Evolutionary conservation across 305 asterid genomes (phyloP), one percentile per base, ranked within the genome.

Genomic region (Stenogyne calaminthoides): DNA sequence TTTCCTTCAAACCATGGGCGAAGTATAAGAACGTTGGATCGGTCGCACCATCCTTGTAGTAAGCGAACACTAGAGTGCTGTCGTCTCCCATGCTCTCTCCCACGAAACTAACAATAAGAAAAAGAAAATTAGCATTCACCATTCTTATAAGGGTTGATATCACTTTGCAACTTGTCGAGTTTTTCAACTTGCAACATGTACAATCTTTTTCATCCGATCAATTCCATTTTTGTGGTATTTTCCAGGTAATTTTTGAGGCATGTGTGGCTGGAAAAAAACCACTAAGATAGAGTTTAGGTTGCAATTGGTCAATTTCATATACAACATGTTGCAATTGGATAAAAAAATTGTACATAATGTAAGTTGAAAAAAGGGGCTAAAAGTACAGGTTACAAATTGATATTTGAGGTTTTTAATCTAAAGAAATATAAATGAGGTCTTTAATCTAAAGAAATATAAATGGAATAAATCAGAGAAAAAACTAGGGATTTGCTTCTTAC

Each of bases 71-170:
- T 70, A 90, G n/a, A 8, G 83, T 49, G 62, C 83, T 29, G 16
- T 90, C 92, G 5, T 88, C 93, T 2, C 60, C 76, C 98, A 92
- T 90, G 89, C 98, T 84, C 84, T 88, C 94, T 15, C 96, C 98
- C 58, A 88, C 94, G 14, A 92, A 92, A 68, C 93, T 88, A 72
- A 77, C 32, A 55, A 55, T 3, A 55, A 75, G 2, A 62, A 29
- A 4, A 0, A 19, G 0, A 11, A 12, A 56, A 3, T 49, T 49
- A 49, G 56, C 37, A 15, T 5, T 56, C 16, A 52, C 19, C 37
- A 52, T 68, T 52, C 46, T 16, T 64, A 37, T 5, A 32, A 32
- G 36, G 36, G 36, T 32, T 32, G 1, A 32, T 32, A 32, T 32
- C 36, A 32, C 6, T 5, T 32, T 32, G 36, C 36, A 32, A 32